These are phyloP conservation scores for Aspergillus bertholletiae DNA, from an alignment of 495 filamentous ascomycete genomes.

Conservation along the genomic window DNA sequence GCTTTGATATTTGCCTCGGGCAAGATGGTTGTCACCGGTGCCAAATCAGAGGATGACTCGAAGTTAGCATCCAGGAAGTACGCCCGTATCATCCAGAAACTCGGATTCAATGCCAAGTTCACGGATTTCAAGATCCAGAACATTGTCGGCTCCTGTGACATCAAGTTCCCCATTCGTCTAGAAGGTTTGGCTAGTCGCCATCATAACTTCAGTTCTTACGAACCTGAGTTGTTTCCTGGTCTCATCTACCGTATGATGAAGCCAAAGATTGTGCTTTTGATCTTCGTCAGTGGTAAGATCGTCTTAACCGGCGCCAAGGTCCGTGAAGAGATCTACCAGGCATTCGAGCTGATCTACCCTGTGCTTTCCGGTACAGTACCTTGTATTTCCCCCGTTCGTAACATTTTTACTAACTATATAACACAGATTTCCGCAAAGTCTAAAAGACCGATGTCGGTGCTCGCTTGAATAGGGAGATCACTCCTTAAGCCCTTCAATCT, in stretches of 20 bases:
- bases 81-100: slow-evolving; percentile 98
- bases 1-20: slow-evolving; percentile 96
- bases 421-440: slow-evolving; percentile 64
- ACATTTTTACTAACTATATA: slow-evolving; percentile 23
- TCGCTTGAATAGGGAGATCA: slow-evolving; percentile 23
- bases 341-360: slow-evolving; percentile 98
- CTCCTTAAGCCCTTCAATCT: slow-evolving; percentile 36
- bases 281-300: slow-evolving; percentile 98
- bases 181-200: slow-evolving; percentile 93
- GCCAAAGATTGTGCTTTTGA: slow-evolving; percentile 97
- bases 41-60: slow-evolving; percentile 97
- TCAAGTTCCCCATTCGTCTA: slow-evolving; percentile 98
- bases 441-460: slow-evolving; percentile 27
- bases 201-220: slow-evolving; percentile 99
- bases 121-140: slow-evolving; percentile 99
- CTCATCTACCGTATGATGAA: slow-evolving; percentile 99
- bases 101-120: slow-evolving; percentile 99
- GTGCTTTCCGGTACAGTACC: slow-evolving; percentile 77
- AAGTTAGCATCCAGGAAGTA: slow-evolving; percentile 97
- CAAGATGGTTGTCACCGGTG: slow-evolving; percentile 99
- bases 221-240: slow-evolving; percentile 97
- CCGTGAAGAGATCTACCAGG: slow-evolving; percentile 97
- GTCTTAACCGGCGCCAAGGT: slow-evolving; percentile 98
- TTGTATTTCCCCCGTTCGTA: neutral
- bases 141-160: slow-evolving; percentile 97